Conservation (phyloP, 2,329 filamentous ascomycete species). For the Alternaria gaisen region DNA sequence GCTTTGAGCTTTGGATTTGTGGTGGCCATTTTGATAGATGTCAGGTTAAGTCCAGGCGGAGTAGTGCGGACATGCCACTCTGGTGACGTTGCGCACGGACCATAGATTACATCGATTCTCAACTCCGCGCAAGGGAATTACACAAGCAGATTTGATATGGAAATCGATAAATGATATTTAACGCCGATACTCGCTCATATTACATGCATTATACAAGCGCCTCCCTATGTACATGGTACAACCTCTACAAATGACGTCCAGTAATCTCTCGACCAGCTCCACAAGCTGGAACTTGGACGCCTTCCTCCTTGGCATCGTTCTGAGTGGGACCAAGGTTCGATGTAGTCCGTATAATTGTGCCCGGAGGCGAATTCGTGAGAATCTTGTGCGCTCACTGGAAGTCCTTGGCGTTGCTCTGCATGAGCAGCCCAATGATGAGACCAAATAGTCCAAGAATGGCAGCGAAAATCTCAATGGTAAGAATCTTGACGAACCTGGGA, state of each 20-base stretch:
- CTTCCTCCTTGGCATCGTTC: conserved; percentile 8
- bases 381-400: conserved; percentile 60
- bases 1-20: conserved; percentile 66
- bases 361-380: background rate
- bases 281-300: conserved; percentile 23
- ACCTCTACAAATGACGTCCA: conserved; percentile 15
- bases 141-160: background rate
- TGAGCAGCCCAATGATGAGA: conserved; percentile 89
- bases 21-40: conserved; percentile 40
- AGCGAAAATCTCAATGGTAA: conserved; percentile 99
- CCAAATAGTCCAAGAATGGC: conserved; percentile 96
- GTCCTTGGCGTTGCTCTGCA: conserved; percentile 82
- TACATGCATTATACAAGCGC: conserved; percentile 52
- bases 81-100: conserved; percentile 29
- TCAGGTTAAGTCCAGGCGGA: conserved; percentile 23
- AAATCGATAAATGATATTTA: conserved; percentile 32
- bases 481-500: conserved; percentile 92
- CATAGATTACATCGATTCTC: conserved; percentile 13
- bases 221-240: conserved; percentile 45
- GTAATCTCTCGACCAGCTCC: conserved; percentile 12
- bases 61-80: conserved; percentile 33
- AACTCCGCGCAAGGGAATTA: background rate
- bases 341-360: background rate
- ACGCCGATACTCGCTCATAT: conserved; percentile 43
- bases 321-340: conserved; percentile 3